These are phyloP conservation scores for Stachybotrys elegans DNA, from an alignment of 2,329 filamentous ascomycete genomes.

Conservation along the genomic window DNA sequence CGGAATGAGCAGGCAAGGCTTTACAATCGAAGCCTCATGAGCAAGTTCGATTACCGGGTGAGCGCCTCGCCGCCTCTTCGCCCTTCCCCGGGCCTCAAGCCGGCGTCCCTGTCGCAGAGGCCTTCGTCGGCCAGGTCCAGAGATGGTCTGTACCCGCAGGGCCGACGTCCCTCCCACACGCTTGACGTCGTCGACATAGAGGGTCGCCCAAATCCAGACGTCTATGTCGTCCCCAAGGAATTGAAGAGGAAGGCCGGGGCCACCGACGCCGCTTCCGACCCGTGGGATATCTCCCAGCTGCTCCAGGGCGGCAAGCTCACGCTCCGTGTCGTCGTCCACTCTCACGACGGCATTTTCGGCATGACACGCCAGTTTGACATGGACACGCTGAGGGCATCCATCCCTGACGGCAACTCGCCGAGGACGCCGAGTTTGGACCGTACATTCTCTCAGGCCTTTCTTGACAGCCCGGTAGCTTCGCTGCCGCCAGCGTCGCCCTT, in stretches of 20 bases:
- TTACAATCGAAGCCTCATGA: background rate
- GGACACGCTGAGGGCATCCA: slow-evolving; percentile 38
- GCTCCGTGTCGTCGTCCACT: slow-evolving; percentile 23
- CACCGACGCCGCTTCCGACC: slow-evolving; percentile 11
- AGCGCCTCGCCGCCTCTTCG: background rate
- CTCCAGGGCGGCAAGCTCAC: no score
- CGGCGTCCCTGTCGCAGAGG: no score
- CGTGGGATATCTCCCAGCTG: slow-evolving; percentile 7
- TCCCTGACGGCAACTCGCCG: slow-evolving; percentile 28
- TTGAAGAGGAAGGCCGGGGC: no score
- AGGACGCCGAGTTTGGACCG: background rate
- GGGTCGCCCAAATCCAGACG: no score
- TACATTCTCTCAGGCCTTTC: background rate
- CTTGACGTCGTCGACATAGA: no score
- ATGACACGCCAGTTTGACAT: slow-evolving; percentile 48
- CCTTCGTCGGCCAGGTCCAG: no score
- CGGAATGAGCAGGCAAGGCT: background rate
- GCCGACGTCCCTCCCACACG: no score
- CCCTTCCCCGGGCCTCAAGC: background rate
- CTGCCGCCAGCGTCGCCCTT: background rate
- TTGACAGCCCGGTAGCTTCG: background rate
- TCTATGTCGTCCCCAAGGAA: no score
- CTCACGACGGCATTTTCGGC: slow-evolving; percentile 35
- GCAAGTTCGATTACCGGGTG: background rate
- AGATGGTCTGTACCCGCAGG: no score